Conservation (phyloP, 2,329 filamentous ascomycete species). For the Hirsutella rhossiliensis region DNA sequence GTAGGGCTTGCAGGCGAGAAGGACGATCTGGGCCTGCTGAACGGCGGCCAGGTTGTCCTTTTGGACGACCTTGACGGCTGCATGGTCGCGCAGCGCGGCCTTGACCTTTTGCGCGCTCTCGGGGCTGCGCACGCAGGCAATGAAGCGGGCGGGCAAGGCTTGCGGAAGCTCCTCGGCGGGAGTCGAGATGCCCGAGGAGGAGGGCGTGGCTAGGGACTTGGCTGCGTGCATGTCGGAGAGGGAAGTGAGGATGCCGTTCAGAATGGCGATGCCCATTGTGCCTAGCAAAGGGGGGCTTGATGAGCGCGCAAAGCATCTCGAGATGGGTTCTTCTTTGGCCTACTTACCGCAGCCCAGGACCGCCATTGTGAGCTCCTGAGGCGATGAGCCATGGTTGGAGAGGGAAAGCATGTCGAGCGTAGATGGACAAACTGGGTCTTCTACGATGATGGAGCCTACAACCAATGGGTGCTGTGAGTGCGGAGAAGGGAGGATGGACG, state of each 20-base stretch:
- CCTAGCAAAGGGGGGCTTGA: constrained; percentile 25
- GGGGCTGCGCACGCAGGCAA: constrained; percentile 66
- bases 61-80: constrained; percentile 52
- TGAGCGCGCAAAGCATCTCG: neutral
- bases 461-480: too few relatives aligned
- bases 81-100: constrained; percentile 51
- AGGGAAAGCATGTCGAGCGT: constrained; percentile 16
- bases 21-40: constrained; percentile 56
- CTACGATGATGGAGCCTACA: too few relatives aligned
- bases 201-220: constrained; percentile 29
- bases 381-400: constrained; percentile 21
- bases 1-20: constrained; percentile 73
- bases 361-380: constrained; percentile 54
- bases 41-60: constrained; percentile 61
- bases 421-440: constrained; percentile 1
- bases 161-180: constrained; percentile 36
- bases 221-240: constrained; percentile 40
- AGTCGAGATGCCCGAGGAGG: constrained; percentile 28
- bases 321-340: neutral
- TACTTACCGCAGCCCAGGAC: constrained; percentile 69
- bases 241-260: constrained; percentile 66
- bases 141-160: constrained; percentile 60
- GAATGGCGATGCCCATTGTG: constrained; percentile 76
- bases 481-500: too few relatives aligned
- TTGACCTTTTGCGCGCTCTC: constrained; percentile 58